These are phyloP conservation scores for Aspergillus cristatus DNA, from an alignment of 495 filamentous ascomycete species.

Conservation along the genomic window DNA sequence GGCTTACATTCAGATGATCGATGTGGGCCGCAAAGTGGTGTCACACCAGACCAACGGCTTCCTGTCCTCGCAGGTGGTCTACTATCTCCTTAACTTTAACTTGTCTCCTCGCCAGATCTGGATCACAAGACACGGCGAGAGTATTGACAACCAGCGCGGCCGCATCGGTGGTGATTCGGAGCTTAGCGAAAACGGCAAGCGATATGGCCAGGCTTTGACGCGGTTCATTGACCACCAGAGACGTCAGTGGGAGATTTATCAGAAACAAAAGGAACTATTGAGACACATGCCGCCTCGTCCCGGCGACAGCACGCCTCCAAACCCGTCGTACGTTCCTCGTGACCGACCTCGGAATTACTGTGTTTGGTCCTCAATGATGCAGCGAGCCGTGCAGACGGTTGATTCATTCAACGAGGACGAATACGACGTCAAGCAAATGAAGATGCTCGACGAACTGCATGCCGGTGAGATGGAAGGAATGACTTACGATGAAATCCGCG, in stretches of 20 bases:
- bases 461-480: conserved; percentile 87
- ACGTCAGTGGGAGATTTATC: conserved; percentile 64
- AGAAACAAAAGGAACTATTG: conserved; percentile 60
- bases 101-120: conserved; percentile 91
- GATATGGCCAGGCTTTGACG: conserved; percentile 64
- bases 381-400: conserved; percentile 73
- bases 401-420: conserved; percentile 93
- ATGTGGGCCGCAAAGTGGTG: conserved; percentile 90
- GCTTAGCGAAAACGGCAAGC: conserved; percentile 62
- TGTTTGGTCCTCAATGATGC: conserved; percentile 96
- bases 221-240: conserved; percentile 69
- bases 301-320: conserved; percentile 89
- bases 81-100: conserved; percentile 94
- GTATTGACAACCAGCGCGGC: conserved; percentile 64
- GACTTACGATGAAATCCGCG: conserved; percentile 83
- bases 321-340: conserved; percentile 61
- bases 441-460: conserved; percentile 95
- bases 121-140: conserved; percentile 93
- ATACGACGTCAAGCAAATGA: conserved; percentile 94
- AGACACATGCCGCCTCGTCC: conserved; percentile 71
- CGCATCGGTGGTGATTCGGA: conserved; percentile 81
- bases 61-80: conserved; percentile 78
- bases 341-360: conserved; percentile 78
- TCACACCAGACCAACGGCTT: conserved; percentile 86
- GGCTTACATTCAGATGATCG: conserved; percentile 95